phyloP scores from a whole-genome alignment of 2,329 filamentous ascomycete genomes.

The Plenodomus tracheiphilus region DNA sequence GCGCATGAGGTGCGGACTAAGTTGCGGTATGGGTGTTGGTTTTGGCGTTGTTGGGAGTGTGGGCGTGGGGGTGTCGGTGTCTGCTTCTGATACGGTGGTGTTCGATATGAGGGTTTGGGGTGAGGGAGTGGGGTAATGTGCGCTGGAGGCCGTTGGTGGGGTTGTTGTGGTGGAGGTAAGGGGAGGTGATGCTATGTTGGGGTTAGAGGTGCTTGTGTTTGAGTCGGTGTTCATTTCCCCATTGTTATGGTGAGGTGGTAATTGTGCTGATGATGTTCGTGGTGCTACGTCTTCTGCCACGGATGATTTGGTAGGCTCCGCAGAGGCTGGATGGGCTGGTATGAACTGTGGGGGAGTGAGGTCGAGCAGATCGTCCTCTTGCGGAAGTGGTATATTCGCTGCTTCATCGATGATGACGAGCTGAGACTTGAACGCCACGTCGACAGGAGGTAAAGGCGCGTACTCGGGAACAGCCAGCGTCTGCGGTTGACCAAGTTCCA shows the following conservation, averaged over 20 bases:
- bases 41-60: slow-evolving; percentile 11
- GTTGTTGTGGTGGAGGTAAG: too few relatives aligned
- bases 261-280: too few relatives aligned
- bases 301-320: background rate
- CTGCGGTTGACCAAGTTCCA: background rate
- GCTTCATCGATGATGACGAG: slow-evolving; percentile 9
- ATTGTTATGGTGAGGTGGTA: too few relatives aligned
- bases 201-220: slow-evolving; percentile 26
- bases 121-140: slow-evolving; percentile 9
- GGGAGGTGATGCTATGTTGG: too few relatives aligned
- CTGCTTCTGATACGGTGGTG: slow-evolving; percentile 21
- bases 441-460: slow-evolving; percentile 23
- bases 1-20: slow-evolving; percentile 31
- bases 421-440: background rate
- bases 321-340: background rate
- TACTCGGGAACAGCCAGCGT: slow-evolving; percentile 7
- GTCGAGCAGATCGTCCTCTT: slow-evolving; percentile 16
- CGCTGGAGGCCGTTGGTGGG: too few relatives aligned
- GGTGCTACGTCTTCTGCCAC: background rate
- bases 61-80: slow-evolving; percentile 1
- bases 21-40: slow-evolving; percentile 10
- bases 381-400: slow-evolving; percentile 22
- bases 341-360: slow-evolving; percentile 3
- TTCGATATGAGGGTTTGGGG: too few relatives aligned
- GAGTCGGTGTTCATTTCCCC: too few relatives aligned